Base-by-base conservation (phyloP, 257 asterid genomes). In the Solanum ahanhuiri region DNA sequence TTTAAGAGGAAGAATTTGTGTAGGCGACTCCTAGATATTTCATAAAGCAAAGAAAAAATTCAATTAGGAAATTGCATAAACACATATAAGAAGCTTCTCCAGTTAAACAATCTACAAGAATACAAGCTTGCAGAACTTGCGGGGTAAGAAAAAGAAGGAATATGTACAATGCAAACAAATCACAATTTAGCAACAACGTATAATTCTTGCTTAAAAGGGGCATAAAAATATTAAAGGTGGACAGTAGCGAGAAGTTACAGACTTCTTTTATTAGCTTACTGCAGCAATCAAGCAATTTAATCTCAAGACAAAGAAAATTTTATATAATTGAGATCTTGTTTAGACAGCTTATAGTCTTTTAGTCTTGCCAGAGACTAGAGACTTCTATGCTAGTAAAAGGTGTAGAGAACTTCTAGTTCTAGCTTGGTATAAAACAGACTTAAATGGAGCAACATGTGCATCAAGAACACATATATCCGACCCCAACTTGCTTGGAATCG, bases 11-110 rank as follows among this genome's bases (percentile, higher is more conserved):
- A 58, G 81, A 75, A 77, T 73, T 77, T 89, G 93, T 34, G 85
- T 86, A 43, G 91, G 54, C 54, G 88, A 77, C 67, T 89, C 91
- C 98, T 93, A 90, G 22, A 71, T 57, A 89, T 84, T 76, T 70
- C 86, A 88, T 75, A n/a, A 86, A 48, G 20, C 18, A 25, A 57
- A 30, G 2, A 33, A 22, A 23, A 81, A 12, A n/a, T 54, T 79
- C 35, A 79, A 22, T 67, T 33, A 64, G 37, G 63, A 85, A 70
- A 83, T 12, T 70, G 66, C 69, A 7, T 28, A 54, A 85, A 83
- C 79, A 43, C 64, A 48, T 18, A 33, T 15, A 64, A 43, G 51
- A 69, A 18, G 45, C 33, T 23, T 66, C 30, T 66, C 69, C 39
- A 20, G 37, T 43, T 41, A 84, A 69, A 43, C 20, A 75, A 39